A percentile compares a stretch with the other conserved stretches of the same genome.
phyloP scores from a whole-genome alignment of 306 rosid genomes.

The Pueraria montana region DNA sequence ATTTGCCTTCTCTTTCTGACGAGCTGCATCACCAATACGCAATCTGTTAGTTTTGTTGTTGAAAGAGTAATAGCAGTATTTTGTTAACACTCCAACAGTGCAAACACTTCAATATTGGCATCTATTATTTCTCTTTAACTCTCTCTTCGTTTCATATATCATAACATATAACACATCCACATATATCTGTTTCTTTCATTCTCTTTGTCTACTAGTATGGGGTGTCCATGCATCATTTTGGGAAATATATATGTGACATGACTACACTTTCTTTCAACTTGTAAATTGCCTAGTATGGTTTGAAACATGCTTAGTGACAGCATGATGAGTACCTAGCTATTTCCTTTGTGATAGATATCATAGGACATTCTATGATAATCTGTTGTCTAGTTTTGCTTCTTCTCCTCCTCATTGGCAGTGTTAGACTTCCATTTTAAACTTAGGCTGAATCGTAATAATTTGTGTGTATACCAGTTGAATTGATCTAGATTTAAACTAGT shows the following conservation, averaged over 20 bases:
- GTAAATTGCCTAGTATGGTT: too few species aligned
- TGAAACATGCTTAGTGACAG: background rate
- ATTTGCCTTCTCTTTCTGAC: slow-evolving; percentile 84
- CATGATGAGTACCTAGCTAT: background rate
- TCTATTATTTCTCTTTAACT: too few species aligned
- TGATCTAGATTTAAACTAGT: background rate
- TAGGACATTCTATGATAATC: background rate
- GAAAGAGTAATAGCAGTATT: too few species aligned
- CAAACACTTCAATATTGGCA: too few species aligned
- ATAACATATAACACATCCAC: too few species aligned
- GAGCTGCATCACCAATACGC: slow-evolving; percentile 61
- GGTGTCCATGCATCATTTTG: too few species aligned
- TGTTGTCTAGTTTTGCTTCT: background rate
- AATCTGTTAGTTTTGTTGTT: background rate
- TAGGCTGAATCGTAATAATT: background rate
- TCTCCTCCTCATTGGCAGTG: background rate
- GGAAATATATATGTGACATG: background rate
- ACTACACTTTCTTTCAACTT: too few species aligned
- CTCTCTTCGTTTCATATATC: too few species aligned
- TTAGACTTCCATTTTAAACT: background rate
- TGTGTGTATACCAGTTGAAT: background rate
- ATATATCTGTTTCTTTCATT: too few species aligned
- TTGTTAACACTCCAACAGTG: too few species aligned
- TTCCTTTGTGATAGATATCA: background rate
- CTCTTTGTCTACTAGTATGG: too few species aligned